Evolutionary conservation across 2,329 filamentous ascomycete species (phyloP), one percentile per base, ranked within the genome.

Genomic region (Neonectria neomacrospora): DNA sequence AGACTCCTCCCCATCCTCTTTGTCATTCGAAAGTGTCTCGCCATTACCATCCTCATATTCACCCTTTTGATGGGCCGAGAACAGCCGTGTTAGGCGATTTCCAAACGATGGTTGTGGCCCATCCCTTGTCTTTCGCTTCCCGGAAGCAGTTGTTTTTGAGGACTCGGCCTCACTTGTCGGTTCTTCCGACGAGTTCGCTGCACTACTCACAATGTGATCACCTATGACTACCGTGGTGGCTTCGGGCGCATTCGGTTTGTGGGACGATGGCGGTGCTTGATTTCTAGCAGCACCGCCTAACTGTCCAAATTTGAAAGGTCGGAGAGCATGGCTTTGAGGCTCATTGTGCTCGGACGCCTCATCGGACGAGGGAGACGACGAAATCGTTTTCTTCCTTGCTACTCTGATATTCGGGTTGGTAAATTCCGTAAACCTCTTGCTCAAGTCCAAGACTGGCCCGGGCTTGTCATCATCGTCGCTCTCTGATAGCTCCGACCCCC

Each of bases 381-480:
- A 28, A 18, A 28, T 12, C 8, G 8, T 9, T 11, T 45, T 10
- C 23, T 18, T 55, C 23, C 22, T 53, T 3, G 34, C 1, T 18
- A 18, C 26, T 9, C 45, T 54, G 14, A 32, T 50, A 16, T 55
- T 60, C 50, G 52, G 53, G 3, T 50, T 39, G 20, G 63, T 39
- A 30, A 52, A 63, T 74, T 76, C 72, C 30, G 73, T 71, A 18
- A 81, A 67, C 23, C 75, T 73, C 22, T 76, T 73, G 47, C 78
- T 79, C 54, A 81, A 80, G 66, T 78, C 75, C 28, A 69, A 68
- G n/a, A 76, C 73, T 48, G 70, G 73, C 11, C 68, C 65, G 10
- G 73, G 70, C 45, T 74, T 73, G 10, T 54, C 61, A 18, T 67
- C 63, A 6, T 67, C 65, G 20, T 71, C 67, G 11, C 60, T 64